These are phyloP conservation scores for Pisolithus marmoratus DNA, from an alignment of 768 basidiomycete species.

Conservation along the genomic window DNA sequence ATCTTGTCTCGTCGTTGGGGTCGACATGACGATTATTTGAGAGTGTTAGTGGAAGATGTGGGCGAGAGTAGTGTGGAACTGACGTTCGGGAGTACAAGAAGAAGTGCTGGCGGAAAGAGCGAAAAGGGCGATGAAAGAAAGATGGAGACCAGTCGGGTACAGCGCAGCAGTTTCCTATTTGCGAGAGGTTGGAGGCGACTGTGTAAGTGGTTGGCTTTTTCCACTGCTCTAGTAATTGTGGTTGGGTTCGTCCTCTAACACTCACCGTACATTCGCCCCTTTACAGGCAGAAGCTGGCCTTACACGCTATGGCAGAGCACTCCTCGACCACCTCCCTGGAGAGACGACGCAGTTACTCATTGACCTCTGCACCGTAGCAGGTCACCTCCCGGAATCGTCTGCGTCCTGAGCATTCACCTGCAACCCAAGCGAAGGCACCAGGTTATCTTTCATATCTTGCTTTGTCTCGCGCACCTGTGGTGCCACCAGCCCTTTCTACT, in stretches of 20 bases:
- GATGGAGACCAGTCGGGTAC: constrained; percentile 34
- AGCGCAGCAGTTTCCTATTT: constrained; percentile 79
- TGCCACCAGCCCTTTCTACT: constrained; percentile 36
- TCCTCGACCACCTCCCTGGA: constrained; percentile 76
- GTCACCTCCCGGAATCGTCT: constrained; percentile 38
- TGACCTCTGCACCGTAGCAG: constrained; percentile 77
- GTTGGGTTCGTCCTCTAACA: too few relatives aligned
- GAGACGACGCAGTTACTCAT: constrained; percentile 90
- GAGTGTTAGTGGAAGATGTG: constrained; percentile 92
- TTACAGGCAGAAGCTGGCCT: constrained; percentile 84
- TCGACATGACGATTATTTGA: constrained; percentile 86
- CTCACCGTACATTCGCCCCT: neutral
- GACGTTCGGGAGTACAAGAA: neutral
- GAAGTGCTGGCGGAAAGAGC: neutral
- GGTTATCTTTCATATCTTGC: constrained; percentile 82
- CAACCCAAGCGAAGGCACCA: constrained; percentile 31
- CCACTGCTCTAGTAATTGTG: too few relatives aligned
- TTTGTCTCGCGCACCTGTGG: constrained; percentile 51
- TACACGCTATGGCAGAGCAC: constrained; percentile 79
- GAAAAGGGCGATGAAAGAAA: constrained; percentile 30
- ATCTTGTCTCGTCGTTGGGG: constrained; percentile 90
- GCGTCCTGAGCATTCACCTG: constrained; percentile 14
- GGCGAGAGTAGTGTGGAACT: constrained; percentile 24
- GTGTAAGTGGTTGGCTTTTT: constrained; percentile 43
- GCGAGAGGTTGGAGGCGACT: constrained; percentile 68